Evolutionary conservation across 495 filamentous ascomycete genomes (phyloP).

Genomic region (Paragyromitra xinjiangensis): DNA sequence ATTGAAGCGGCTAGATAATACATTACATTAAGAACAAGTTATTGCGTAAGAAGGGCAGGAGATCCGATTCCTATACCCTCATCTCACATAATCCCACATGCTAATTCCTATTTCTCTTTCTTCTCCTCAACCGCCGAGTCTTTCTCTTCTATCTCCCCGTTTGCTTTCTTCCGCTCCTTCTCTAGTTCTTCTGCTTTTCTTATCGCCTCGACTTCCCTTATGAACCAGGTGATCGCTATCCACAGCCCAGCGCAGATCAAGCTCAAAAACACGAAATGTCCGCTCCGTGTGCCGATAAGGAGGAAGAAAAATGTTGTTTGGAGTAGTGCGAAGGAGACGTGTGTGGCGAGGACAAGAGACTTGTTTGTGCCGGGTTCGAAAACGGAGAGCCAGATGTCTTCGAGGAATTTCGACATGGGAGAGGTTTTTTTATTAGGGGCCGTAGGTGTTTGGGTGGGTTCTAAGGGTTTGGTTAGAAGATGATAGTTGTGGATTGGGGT

Average conservation of each 20-base stretch:
- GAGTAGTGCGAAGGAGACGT: constrained; percentile 83
- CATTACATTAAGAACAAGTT: background rate
- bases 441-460: background rate
- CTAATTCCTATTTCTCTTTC: constrained; percentile 56
- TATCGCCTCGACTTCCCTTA: constrained; percentile 74
- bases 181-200: constrained; percentile 71
- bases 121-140: constrained; percentile 57
- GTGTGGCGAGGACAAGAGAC: constrained; percentile 87
- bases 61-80: background rate
- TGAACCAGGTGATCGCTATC: constrained; percentile 97
- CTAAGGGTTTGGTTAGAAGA: background rate
- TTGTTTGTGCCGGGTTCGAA: constrained; percentile 90
- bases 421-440: background rate
- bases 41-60: background rate
- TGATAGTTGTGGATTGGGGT: background rate
- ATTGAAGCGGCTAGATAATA: background rate
- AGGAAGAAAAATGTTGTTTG: constrained; percentile 80
- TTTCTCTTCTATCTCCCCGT: constrained; percentile 58
- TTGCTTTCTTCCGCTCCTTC: constrained; percentile 63
- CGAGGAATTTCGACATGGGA: constrained; percentile 81
- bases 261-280: constrained; percentile 87
- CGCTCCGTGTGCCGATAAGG: constrained; percentile 80
- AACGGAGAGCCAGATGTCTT: constrained; percentile 86
- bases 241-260: constrained; percentile 81
- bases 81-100: background rate